These are phyloP conservation scores for Calophaca sinica DNA, from an alignment of 306 rosid genomes.

Conservation along the genomic window DNA sequence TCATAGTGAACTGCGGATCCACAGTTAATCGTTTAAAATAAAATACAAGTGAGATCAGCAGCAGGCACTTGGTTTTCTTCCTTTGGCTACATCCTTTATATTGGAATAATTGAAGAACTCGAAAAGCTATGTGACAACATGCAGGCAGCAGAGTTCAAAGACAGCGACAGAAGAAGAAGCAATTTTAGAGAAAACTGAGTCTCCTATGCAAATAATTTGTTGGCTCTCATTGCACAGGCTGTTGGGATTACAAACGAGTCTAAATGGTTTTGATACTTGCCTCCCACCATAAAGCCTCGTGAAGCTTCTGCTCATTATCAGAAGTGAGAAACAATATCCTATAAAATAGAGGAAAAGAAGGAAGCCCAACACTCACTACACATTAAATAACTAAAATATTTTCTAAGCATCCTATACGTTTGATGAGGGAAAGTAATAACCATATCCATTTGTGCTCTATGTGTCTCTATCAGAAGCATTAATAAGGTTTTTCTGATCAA, in stretches of 20 bases:
- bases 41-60: conserved; percentile 56
- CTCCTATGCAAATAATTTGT: conserved; percentile 74
- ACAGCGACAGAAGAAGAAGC: conserved; percentile 75
- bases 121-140: conserved; percentile 62
- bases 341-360: too few relatives aligned
- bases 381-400: too few relatives aligned
- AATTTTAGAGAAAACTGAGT: conserved; percentile 77
- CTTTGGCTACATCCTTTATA: conserved; percentile 64
- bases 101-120: conserved; percentile 62
- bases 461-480: too few relatives aligned
- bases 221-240: conserved; percentile 72
- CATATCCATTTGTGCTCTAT: too few relatives aligned
- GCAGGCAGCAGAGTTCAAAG: conserved; percentile 68
- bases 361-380: too few relatives aligned
- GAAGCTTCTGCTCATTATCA: too few relatives aligned
- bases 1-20: conserved; percentile 63
- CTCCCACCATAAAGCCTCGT: too few relatives aligned
- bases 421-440: too few relatives aligned
- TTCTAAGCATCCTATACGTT: too few relatives aligned
- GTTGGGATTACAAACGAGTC: conserved; percentile 76
- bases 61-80: conserved; percentile 68
- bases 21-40: conserved; percentile 56
- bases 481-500: too few relatives aligned
- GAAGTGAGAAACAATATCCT: too few relatives aligned
- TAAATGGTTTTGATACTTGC: too few relatives aligned